Evolutionary conservation across 2,329 filamentous ascomycete species (phyloP), one percentile per base, ranked within the genome.

Genomic region (Penicillium palitans): DNA sequence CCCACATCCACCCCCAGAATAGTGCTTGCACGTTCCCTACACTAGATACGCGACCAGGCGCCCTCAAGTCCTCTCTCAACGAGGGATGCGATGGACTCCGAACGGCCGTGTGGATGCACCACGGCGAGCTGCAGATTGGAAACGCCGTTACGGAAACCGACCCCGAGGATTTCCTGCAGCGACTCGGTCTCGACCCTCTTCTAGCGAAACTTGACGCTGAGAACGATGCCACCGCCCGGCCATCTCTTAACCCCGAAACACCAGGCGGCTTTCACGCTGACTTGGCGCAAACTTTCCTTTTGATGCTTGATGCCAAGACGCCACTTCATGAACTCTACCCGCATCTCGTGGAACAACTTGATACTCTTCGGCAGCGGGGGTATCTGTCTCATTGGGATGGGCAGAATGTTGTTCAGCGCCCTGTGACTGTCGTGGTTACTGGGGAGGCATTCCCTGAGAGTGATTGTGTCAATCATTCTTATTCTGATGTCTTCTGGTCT

Each of bases 61-160:
- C 66, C 10, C 59, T 72, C 8, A 55, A 65, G 37, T 59, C 66
- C 25, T 65, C 64, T 13, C 52, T 68, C 42, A 55, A 52, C 21
- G 63, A 65, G 13, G 67, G 68, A 45, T 73, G 71, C 44, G 60
- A 66, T 31, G 68, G 70, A 2, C 58, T 68, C 44, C 67, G 63
- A 37, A 68, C 61, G 17, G 65, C 68, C 27, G 42, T 72, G 19
- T 69, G 68, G 67, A 61, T 69, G 33, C 59, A 66, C 33, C 47
- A 60, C n/a, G 53, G 61, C 35, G 53, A 65, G 24, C 59, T 73
- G 37, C 58, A 68, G 40, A 64, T 71, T 27, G 66, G 64, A 8
- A 52, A 57, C 21, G 61, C 65, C 0, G 27, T 53, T 7, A 19
- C 52, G 4, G 41, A 50, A 21, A 59, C 63, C 3, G 48, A 61